These are phyloP conservation scores for Graphium sp. DNA, from an alignment of 2,329 filamentous ascomycete species.

Conservation along the genomic window DNA sequence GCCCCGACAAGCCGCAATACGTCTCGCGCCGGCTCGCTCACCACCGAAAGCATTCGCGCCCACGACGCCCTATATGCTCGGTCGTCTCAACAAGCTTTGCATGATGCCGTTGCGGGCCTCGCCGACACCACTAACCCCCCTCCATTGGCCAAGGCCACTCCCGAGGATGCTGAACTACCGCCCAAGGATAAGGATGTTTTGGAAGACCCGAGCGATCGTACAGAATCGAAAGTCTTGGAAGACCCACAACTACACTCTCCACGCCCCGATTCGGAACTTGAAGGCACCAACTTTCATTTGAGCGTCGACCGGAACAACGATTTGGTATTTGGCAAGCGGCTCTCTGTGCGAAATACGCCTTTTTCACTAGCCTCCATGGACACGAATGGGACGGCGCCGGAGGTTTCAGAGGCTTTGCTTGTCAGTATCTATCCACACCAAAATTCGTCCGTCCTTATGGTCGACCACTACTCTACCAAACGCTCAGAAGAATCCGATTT, in stretches of 20 bases:
- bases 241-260: no score
- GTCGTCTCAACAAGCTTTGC: not conserved
- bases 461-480: slow-evolving; percentile 32
- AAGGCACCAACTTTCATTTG: no score
- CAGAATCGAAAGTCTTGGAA: no score
- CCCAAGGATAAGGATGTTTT: no score
- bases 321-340: slow-evolving; percentile 30
- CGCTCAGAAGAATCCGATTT: slow-evolving; percentile 26
- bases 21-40: slow-evolving; percentile 37
- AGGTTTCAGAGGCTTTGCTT: slow-evolving; percentile 45
- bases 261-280: no score
- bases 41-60: slow-evolving; percentile 39
- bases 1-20: slow-evolving; percentile 42
- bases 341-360: slow-evolving; percentile 40
- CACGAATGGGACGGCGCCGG: slow-evolving; percentile 41
- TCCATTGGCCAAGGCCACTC: slow-evolving; percentile 11
- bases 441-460: slow-evolving; percentile 45
- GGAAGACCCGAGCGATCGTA: no score
- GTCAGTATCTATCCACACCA: slow-evolving; percentile 47
- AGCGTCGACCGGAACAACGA: slow-evolving; percentile 35
- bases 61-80: slow-evolving; percentile 23
- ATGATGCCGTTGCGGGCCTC: slow-evolving; percentile 4
- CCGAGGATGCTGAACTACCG: no score
- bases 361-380: slow-evolving; percentile 46
- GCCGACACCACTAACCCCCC: slow-evolving; percentile 10